Base-by-base conservation (phyloP, 495 filamentous ascomycete species). In the Aspergillus diversus region DNA sequence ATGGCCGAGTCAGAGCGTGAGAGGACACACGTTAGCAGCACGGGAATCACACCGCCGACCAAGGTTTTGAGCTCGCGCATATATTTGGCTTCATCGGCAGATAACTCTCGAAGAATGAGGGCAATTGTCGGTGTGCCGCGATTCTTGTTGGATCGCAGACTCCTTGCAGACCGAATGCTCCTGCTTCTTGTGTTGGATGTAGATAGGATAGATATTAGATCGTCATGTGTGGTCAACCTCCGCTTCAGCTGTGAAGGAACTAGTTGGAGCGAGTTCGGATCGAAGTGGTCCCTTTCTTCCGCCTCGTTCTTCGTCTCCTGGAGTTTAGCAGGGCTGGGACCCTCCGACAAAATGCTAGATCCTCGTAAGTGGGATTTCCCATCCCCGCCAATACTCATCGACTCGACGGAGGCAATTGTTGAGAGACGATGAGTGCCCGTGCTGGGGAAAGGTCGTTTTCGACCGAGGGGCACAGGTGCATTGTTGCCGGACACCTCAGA, bases 11-110 rank as follows among this genome's bases (percentile, higher is more conserved):
- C 87, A 7, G 81, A 88, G 69, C 84, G 91, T 57, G 87, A 96
- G 58, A 94, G 78, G 17, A 97, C 92, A 63, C 93, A 92, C 9
- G 84, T 90, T 57, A 98, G 77, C 3, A 99, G 84, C 8, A 98
- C 96, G 8, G 95, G 96, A 57, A 99, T 90, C 16, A 99, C 95
- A 56, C 96, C 96, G 64, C 96, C 96, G 11, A 98, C 94, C 27
- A 99, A 77, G 16, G 95, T 97, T 61, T 90, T 92, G 11, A 99
- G 83, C 71, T 99, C 95, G 31, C 93, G 89, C 78, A 89, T 89
- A 71, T 98, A 99, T 67, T 95, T 93, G 17, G 84, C 77, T 74
- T 99, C 96, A 63, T 98, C 96, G 5, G 86, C 81, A 13, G 84
- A 81, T 59, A 99, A 84, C 68, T 97, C 94, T 47, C 85, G 80